Evolutionary conservation across 129 eudicot genomes (phyloP).

Genomic region (Arctium minus): DNA sequence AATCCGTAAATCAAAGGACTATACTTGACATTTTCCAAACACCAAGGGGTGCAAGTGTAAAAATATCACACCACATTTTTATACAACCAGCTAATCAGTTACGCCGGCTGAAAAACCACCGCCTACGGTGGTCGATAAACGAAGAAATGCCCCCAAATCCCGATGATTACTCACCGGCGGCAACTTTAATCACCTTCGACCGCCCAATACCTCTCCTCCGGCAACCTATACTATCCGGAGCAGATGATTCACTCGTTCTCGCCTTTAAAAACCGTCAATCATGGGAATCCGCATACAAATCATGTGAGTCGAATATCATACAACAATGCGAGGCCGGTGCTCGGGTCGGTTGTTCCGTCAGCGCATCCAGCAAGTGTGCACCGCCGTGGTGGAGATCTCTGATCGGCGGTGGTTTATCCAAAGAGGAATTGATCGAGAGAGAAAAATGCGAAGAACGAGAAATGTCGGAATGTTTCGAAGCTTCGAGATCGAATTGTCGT

Average conservation of each 20-base stretch:
- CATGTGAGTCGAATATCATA: conserved; percentile 43
- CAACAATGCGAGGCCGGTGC: conserved; percentile 69
- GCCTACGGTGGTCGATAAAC: not conserved
- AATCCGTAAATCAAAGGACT: too few species aligned
- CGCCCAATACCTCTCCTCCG: conserved; percentile 68
- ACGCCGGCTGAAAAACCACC: not conserved
- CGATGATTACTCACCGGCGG: conserved; percentile 57
- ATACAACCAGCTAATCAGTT: not conserved
- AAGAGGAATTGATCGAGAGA: conserved; percentile 33
- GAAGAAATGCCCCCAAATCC: conserved; percentile 3
- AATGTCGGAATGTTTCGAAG: conserved; percentile 52
- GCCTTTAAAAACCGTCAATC: conserved; percentile 51
- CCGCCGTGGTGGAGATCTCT: conserved; percentile 69
- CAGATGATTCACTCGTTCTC: conserved; percentile 50
- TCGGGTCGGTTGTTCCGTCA: conserved; percentile 72
- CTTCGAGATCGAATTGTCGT: conserved; percentile 44
- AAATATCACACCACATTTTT: not conserved
- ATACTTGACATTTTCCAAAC: not conserved
- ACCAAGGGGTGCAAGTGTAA: not conserved
- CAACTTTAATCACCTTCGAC: conserved; percentile 57
- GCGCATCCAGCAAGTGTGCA: conserved; percentile 61
- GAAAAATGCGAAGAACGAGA: conserved; percentile 68
- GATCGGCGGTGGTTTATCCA: conserved; percentile 12
- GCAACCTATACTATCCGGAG: conserved; percentile 36
- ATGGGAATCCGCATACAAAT: conserved; percentile 46